phyloP scores from a whole-genome alignment of 371 early-diverging fungal genomes.

The Basidiobolus heterosporus region DNA sequence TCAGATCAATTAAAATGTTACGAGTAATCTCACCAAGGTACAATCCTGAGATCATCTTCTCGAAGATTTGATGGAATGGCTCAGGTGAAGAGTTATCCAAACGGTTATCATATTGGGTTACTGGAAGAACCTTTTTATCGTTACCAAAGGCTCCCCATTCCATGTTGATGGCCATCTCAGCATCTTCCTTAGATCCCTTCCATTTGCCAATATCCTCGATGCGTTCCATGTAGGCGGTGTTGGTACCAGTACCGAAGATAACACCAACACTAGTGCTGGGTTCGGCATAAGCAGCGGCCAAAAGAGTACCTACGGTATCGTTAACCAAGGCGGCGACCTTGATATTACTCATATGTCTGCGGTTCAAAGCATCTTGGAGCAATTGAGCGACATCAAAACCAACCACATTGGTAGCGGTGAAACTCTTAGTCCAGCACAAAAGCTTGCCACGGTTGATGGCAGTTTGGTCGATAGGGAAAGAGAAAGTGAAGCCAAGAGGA shows the following conservation, averaged over 20 bases:
- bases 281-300: slow-evolving; percentile 67
- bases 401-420: slow-evolving; percentile 54
- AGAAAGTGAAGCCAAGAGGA: slow-evolving; percentile 80
- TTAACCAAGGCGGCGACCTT: slow-evolving; percentile 81
- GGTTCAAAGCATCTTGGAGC: slow-evolving; percentile 68
- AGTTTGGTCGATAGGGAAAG: slow-evolving; percentile 80
- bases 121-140: slow-evolving; percentile 55
- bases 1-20: slow-evolving; percentile 57
- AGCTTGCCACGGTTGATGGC: slow-evolving; percentile 54
- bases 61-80: slow-evolving; percentile 67
- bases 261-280: slow-evolving; percentile 72
- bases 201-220: slow-evolving; percentile 56
- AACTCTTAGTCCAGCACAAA: slow-evolving; percentile 88
- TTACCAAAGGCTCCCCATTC: slow-evolving; percentile 85
- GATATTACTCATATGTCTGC: slow-evolving; percentile 35
- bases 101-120: slow-evolving; percentile 68
- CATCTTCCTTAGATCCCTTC: slow-evolving; percentile 17
- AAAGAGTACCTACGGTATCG: slow-evolving; percentile 88
- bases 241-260: slow-evolving; percentile 91
- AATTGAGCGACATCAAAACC: slow-evolving; percentile 75
- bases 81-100: slow-evolving; percentile 69
- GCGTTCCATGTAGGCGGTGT: slow-evolving; percentile 84
- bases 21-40: slow-evolving; percentile 88
- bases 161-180: slow-evolving; percentile 81
- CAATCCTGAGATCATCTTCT: slow-evolving; percentile 90